Base-by-base conservation (phyloP, 2,329 filamentous ascomycete species). In the Byssochlamys sp. region DNA sequence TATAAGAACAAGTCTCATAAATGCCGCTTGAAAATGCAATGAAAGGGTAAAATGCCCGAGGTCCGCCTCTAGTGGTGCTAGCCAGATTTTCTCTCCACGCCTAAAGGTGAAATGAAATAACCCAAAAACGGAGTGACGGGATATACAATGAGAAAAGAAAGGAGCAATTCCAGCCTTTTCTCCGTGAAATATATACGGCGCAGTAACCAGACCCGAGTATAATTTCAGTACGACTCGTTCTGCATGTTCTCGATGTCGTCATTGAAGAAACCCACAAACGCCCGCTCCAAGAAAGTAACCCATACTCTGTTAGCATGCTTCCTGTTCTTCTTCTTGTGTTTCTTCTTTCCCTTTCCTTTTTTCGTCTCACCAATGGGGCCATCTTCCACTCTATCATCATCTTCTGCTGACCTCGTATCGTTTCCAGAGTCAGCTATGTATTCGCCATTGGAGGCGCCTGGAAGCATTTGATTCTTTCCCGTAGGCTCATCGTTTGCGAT, bases 251-350 rank as follows among this genome's bases (percentile, higher is more conserved):
- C 70, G 58, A 95, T 77, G 48, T 92, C 84, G 54, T 87, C 79
- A 56, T 83, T 76, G 65, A 88, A 75, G 2, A 86, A 91, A 45
- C 85, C 83, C 25, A 95, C 88, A 74, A 94, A 95, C 0, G 91
- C 91, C 57, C 90, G 84, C 59, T 78, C 73, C 28, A 95, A 75
- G 69, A 95, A 96, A 54, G 86, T 84, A 59, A 85, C 79, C 91
- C 91, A 96, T 4, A 84, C 78, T 69, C 86, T 84, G 69, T 87
- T 87, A 19, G 68, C 69, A 26, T 68, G 66, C 55, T 66, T 7
- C 2, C 11, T 87, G 24, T 68, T 69, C 55, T 66, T 7, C 2
- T 31, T 87, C 25, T 68, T 69, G 27, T 69, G 66, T 55, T 66
- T 71, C 54, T 72, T 71, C 56, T 71, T 66, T 52, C 71, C 65